Evolutionary conservation across 768 basidiomycete genomes (phyloP), one percentile per base, ranked within the genome.

Genomic region (Lactarius evosmus): DNA sequence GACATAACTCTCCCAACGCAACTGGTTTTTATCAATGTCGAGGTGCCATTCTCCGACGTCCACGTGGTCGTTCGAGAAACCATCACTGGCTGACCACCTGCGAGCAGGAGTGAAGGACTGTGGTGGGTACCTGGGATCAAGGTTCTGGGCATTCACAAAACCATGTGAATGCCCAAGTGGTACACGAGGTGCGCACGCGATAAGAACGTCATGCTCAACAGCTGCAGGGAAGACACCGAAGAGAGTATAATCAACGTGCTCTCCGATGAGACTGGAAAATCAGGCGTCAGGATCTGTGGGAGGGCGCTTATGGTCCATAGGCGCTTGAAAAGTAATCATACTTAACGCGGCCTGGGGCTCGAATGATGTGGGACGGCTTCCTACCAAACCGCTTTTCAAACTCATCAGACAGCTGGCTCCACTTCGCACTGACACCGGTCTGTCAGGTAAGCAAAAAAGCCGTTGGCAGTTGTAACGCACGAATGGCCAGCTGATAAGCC

Each of bases 171-270:
- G 71, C 8, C 77, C 72, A 27, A 66, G 25, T 36, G 75, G 71
- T 65, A 30, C 62, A 73, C 40, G 72, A n/a, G 80, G 80, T 34
- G 81, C 85, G 74, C 83, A 86, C 0, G 92, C 91, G 60, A 94
- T 87, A 57, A 94, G 78, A 68, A 93, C 87, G 72, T 93, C 93
- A 57, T 84, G 84, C 67, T 93, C 92, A 41, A 94, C 82, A 0
- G 92, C 93, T n/a, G 87, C 82, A 17, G 92, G 93, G 38, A 94
- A 80, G 8, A 91, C 91, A 4, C 92, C 92, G 68, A 93, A 92
- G 30, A 92, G 77, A 0, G 87, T 84, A 68, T 93, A 93, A 74
- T 93, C 91, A 72, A 93, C 88, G 71, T 93, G 89, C 75, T 92
- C 90, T 34, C 90, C 89, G 85, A 76, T 72, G 19, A 75, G 60